Base-by-base conservation (phyloP, 768 basidiomycete genomes). In the Leccinum imitatum region DNA sequence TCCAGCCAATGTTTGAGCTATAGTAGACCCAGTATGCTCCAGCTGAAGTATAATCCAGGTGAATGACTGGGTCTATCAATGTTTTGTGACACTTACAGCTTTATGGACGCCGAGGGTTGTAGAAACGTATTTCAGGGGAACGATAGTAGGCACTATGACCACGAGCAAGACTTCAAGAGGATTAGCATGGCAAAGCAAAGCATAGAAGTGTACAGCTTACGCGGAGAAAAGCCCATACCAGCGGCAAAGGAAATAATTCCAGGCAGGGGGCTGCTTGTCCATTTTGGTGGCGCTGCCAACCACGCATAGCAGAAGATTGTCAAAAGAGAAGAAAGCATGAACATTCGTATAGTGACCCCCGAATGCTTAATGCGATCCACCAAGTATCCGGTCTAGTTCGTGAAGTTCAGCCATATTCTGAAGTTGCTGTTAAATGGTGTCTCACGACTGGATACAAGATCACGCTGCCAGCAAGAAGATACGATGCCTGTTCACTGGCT, bases 101-200 rank as follows among this genome's bases (percentile, higher is more conserved):
- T 92, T 91, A 68, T 92, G 89, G 7, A 86, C 84, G 1, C 89
- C 90, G 0, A 92, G 77, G 5, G 88, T 89, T 1, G 91, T 91
- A 2, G 88, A 87, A 50, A 92, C 84, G 70, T 87, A 91, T 69
- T 87, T 87, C 19, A 80, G 63, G 7, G 84, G 81, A 0, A 92
- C 88, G 30, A 92, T 82, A 54, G 80, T 82, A 1, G 90, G 89
- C 0, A 91, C 90, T 35, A 92, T 77, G 15, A 92, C 79, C 8
- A 89, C 90, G 11, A 91, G 78, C 10, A 92, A 74, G 30, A 91
- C 90, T 90, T 63, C 31, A 15, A 4, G 48, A 37, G 41, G 44
- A 25, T 67, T 35, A 63, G 47, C 44, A 11, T 46, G 44, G 19
- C 63, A 30, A 4, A 30, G 61, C 39, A 37, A 17, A 15, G 14